phyloP scores from a whole-genome alignment of 352 stramenopile species.

The Phytophthora rubi region DNA sequence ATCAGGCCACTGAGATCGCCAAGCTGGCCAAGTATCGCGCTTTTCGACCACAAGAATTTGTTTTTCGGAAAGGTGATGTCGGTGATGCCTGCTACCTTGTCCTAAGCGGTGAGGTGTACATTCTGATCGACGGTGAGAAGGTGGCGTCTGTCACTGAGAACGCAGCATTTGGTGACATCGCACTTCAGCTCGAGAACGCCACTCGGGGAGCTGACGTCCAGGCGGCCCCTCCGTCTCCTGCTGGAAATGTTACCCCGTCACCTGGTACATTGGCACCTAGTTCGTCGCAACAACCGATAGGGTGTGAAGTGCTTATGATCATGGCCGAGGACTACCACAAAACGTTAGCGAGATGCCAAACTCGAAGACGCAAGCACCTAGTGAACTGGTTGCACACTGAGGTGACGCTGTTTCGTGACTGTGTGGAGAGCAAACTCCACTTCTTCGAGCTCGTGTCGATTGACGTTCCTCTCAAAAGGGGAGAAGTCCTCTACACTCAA shows the following conservation, averaged over 20 bases:
- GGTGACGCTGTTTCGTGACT: constrained; percentile 71
- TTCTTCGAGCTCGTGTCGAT: constrained; percentile 84
- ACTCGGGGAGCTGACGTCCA: constrained; percentile 71
- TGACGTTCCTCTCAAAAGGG: constrained; percentile 65
- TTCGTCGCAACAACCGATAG: constrained; percentile 21
- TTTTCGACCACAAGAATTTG: constrained; percentile 57
- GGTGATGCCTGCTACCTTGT: constrained; percentile 75
- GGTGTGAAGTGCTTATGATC: constrained; percentile 71
- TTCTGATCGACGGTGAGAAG: constrained; percentile 70
- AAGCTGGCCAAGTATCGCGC: constrained; percentile 63
- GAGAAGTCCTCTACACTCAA: constrained; percentile 66
- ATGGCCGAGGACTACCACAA: constrained; percentile 78
- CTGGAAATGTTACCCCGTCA: constrained; percentile 2
- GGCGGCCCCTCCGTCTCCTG: constrained; percentile 28
- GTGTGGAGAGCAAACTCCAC: constrained; percentile 76
- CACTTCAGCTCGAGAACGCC: constrained; percentile 75
- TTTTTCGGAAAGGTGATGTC: constrained; percentile 71
- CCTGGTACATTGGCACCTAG: constrained; percentile 7
- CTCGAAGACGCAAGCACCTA: constrained; percentile 65
- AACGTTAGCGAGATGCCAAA: constrained; percentile 69
- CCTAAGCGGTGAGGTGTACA: constrained; percentile 65
- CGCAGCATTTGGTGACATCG: constrained; percentile 72
- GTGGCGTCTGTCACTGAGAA: constrained; percentile 64
- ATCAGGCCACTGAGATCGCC: constrained; percentile 73
- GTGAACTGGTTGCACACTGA: constrained; percentile 75